Conservation (phyloP, 202 grass and related monocot species). For the Cymbopogon flexuosus region DNA sequence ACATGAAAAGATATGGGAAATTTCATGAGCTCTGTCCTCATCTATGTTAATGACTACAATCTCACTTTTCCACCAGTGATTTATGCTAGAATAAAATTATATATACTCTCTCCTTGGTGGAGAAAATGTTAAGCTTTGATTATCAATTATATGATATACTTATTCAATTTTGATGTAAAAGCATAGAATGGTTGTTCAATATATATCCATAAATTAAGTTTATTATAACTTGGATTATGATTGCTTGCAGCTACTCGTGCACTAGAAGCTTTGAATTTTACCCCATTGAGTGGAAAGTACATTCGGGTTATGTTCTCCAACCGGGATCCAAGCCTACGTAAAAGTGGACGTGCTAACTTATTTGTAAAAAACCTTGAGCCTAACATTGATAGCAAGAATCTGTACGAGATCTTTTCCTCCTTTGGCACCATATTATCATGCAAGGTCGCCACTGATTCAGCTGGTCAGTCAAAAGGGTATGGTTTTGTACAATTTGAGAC, state of each 20-base stretch:
- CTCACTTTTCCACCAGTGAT: not conserved
- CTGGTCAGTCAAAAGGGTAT: conserved; percentile 35
- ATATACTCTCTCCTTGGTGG: not conserved
- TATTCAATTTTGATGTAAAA: not conserved
- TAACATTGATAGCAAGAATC: conserved; percentile 34
- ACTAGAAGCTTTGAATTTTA: conserved; percentile 43
- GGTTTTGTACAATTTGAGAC: conserved; percentile 45
- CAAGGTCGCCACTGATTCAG: conserved; percentile 36
- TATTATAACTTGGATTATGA: not conserved
- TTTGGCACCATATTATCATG: conserved; percentile 47
- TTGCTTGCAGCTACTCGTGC: conserved; percentile 40
- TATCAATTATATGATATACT: not conserved
- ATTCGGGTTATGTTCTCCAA: conserved; percentile 52
- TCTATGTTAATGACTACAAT: too few relatives aligned
- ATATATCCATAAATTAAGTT: not conserved
- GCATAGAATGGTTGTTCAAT: not conserved
- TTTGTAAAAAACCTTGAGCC: conserved; percentile 45
- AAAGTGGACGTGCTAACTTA: conserved; percentile 40
- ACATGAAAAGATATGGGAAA: too few relatives aligned
- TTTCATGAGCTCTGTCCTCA: too few relatives aligned
- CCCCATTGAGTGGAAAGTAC: conserved; percentile 21
- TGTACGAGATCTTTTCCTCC: conserved; percentile 30
- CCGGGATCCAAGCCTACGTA: conserved; percentile 33
- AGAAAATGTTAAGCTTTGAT: not conserved
- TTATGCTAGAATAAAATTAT: not conserved